Evolutionary conservation across 441 rosid species (phyloP).

Genomic region (Bocquillonia castaneifolia): DNA sequence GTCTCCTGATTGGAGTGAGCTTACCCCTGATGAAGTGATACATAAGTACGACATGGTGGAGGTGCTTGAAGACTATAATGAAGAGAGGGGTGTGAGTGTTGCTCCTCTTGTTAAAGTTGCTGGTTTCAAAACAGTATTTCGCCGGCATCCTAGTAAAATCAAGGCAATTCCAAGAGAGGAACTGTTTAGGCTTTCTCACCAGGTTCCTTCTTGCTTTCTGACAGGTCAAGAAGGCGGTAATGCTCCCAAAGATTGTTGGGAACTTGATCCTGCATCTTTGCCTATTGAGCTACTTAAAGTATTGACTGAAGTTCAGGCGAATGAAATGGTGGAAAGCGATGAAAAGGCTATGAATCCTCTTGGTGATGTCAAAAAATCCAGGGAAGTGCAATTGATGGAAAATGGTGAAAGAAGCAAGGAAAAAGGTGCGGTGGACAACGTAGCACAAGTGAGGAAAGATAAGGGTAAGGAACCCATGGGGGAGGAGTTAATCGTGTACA

Average conservation of each 20-base stretch:
- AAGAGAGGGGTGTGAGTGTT: conserved; percentile 46
- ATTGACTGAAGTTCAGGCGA: conserved; percentile 28
- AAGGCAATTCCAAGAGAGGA: conserved; percentile 58
- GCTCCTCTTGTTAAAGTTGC: conserved; percentile 61
- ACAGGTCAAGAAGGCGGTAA: conserved; percentile 64
- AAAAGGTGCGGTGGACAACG: conserved; percentile 6
- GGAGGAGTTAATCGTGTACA: conserved; percentile 30
- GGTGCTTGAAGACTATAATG: conserved; percentile 63
- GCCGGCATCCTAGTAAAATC: conserved; percentile 34
- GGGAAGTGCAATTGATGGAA: conserved; percentile 21
- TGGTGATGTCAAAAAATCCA: conserved; percentile 6
- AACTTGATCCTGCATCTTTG: conserved; percentile 88
- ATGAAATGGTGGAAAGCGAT: conserved; percentile 21
- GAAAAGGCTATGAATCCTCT: conserved; percentile 15
- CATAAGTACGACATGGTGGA: conserved; percentile 87
- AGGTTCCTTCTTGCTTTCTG: conserved; percentile 67
- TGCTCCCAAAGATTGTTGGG: conserved; percentile 61
- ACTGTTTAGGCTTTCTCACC: conserved; percentile 87
- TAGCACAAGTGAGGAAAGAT: conserved; percentile 13
- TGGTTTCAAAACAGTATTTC: conserved; percentile 67
- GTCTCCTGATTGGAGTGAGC: conserved; percentile 73
- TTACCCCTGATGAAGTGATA: conserved; percentile 55
- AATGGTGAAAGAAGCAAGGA: conserved; percentile 20
- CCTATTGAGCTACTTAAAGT: conserved; percentile 57
- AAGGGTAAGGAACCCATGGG: conserved; percentile 20